Evolutionary conservation across 805 yeast genomes (phyloP).

Genomic region (Candida coquimbonensis): DNA sequence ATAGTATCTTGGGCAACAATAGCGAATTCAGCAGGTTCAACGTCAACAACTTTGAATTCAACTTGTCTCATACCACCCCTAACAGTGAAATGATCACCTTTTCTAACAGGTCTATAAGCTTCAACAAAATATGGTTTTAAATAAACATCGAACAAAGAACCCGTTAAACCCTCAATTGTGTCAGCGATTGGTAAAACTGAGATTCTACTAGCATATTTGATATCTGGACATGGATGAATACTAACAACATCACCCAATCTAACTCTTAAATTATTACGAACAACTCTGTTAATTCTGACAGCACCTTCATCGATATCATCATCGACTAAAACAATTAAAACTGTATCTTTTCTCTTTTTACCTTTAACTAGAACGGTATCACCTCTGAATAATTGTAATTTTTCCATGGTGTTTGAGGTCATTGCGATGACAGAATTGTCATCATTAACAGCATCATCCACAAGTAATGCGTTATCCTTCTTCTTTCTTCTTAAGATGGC

Average conservation of each 20-base stretch:
- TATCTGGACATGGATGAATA: constrained; percentile 94
- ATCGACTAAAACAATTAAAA: constrained; percentile 88
- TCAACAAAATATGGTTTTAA: constrained; percentile 97
- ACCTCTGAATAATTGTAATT: constrained; percentile 91
- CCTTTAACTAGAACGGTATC: constrained; percentile 97
- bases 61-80: constrained; percentile 99
- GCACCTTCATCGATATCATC: constrained; percentile 96
- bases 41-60: constrained; percentile 96
- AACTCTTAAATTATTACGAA: constrained; percentile 89
- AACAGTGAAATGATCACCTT: constrained; percentile 92
- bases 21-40: constrained; percentile 95
- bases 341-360: constrained; percentile 96
- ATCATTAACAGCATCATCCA: constrained; percentile 95
- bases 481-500: constrained; percentile 96
- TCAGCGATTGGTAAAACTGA: constrained; percentile 96
- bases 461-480: constrained; percentile 89
- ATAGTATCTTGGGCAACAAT: constrained; percentile 98
- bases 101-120: constrained; percentile 97
- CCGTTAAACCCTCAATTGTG: constrained; percentile 96
- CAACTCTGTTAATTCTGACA: constrained; percentile 90
- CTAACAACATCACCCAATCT: constrained; percentile 90
- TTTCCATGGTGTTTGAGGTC: constrained; percentile 93
- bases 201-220: constrained; percentile 92
- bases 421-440: constrained; percentile 95
- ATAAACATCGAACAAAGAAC: constrained; percentile 91